Evolutionary conservation across 2,329 filamentous ascomycete species (phyloP), one percentile per base, ranked within the genome.

Genomic region (Rhinocladiella similis): DNA sequence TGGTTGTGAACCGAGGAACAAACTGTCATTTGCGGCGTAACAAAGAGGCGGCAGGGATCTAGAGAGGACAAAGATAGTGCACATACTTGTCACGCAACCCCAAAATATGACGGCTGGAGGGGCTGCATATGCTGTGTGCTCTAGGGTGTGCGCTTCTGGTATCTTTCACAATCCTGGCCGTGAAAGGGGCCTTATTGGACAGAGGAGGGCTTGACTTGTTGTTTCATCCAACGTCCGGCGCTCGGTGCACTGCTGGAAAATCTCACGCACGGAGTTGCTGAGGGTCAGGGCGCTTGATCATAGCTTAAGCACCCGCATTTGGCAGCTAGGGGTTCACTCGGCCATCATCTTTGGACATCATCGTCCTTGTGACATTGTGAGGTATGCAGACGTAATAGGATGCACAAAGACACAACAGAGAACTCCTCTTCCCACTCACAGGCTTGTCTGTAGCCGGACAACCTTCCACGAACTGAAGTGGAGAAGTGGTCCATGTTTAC

Each of bases 191-290:
- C 4, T 56, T 33, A 54, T 57, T 54, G 58, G 54, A 41, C 43
- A 22, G 42, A 18, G 7, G 22, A 16, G 20, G 18, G 29, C 29
- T 38, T 50, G 39, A 33, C 53, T 20, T 22, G 14, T 52, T 51
- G 59, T 61, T 59, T 61, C 59, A 61, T 54, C 55, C 39, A 41
- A 51, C 39, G 45, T 53, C 54, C 27, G 54, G 54, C n/a, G 45
- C n/a, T 50, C 14, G 6, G 46, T 50, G 46, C 33, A 35, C 39
- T 46, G 36, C 16, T n/a, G 25, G 27, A 27, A 46, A 33, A 46
- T 14, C 16, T 47, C 39, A 47, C 20, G 50, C 55, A 57, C 54
- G 47, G 50, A 45, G 36, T 52, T 16, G 33, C 22, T 35, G 19
- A 45, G 35, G 48, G 33, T 41, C 54, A 48, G 35, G 42, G 42